Evolutionary conservation across 2,329 filamentous ascomycete genomes (phyloP), one percentile per base, ranked within the genome.

Genomic region (Trichoderma semiorbis): DNA sequence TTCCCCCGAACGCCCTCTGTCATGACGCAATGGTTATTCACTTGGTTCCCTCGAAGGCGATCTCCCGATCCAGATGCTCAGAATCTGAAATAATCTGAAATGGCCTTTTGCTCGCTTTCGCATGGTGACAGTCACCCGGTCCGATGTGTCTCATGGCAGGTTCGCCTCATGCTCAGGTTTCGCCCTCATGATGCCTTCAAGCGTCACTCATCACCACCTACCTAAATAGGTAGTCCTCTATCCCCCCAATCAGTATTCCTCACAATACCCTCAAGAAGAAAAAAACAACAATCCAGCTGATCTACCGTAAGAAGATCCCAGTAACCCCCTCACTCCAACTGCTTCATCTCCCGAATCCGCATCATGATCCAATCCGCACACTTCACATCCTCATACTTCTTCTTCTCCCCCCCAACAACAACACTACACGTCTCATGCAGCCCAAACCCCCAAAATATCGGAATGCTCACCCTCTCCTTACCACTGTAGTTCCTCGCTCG

Each of bases 401-500:
- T 83, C 73, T 79, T 81, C 55, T 74, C 78, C 72, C 73, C 77
- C 62, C 79, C 78, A 3, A 83, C 74, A 39, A 84, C 71, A 24
- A 84, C 82, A 3, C 76, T 79, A 39, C 81, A 84, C 73, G 78
- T 84, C 77, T 84, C 82, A 60, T 83, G 78, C 21, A 80, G 74
- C 14, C 78, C 79, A 68, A 83, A 82, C 2, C 81, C 81, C 71
- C 85, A 86, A 76, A 86, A 86, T 65, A 85, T 85, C 0, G 84
- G 82, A 30, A 85, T 82, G 58, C 81, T 84, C 69, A 85, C 79
- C 12, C 84, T 77, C 71, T 84, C 82, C 21, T 78, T 75, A 0
- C 76, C 79, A 8, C 79, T 80, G 28, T 77, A 73, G 64, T 86
- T 87, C 39, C 84, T 80, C 2, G 83, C 85, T 2, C 84, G 77